phyloP scores from a whole-genome alignment of 768 basidiomycete genomes.

The Saitozyma sp. region DNA sequence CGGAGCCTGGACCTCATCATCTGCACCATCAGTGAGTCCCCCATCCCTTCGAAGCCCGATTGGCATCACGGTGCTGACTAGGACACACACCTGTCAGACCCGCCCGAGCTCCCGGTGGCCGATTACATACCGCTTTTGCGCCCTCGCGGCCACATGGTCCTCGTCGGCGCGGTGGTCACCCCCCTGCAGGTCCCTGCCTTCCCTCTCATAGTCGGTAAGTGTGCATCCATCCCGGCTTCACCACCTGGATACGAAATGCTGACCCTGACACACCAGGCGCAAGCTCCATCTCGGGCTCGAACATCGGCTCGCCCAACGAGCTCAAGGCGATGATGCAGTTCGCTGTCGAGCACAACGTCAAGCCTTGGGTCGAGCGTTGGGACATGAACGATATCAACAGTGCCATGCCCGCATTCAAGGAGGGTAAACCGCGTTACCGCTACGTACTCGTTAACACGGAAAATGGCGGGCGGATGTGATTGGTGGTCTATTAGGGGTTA shows the following conservation, averaged over 20 bases:
- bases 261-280: conserved; percentile 41
- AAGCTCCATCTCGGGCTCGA: conserved; percentile 50
- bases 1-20: conserved; percentile 54
- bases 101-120: neutral
- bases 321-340: conserved; percentile 19
- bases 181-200: neutral
- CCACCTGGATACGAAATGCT: neutral
- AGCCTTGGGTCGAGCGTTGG: conserved; percentile 42
- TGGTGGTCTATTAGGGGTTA: too few relatives aligned
- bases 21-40: conserved; percentile 51
- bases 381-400: conserved; percentile 39
- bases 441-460: conserved; percentile 47
- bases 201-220: neutral
- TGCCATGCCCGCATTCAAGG: conserved; percentile 35
- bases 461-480: conserved; percentile 40
- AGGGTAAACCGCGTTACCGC: conserved; percentile 39
- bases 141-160: neutral
- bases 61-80: too few relatives aligned
- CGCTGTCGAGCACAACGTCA: conserved; percentile 31
- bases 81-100: too few relatives aligned
- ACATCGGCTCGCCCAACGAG: conserved; percentile 29
- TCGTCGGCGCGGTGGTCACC: neutral
- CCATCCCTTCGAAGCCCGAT: too few relatives aligned
- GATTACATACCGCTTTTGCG: neutral
- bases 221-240: too few relatives aligned